Evolutionary conservation across 2,329 filamentous ascomycete species (phyloP).

Genomic region (Rhynchosporium secalis): DNA sequence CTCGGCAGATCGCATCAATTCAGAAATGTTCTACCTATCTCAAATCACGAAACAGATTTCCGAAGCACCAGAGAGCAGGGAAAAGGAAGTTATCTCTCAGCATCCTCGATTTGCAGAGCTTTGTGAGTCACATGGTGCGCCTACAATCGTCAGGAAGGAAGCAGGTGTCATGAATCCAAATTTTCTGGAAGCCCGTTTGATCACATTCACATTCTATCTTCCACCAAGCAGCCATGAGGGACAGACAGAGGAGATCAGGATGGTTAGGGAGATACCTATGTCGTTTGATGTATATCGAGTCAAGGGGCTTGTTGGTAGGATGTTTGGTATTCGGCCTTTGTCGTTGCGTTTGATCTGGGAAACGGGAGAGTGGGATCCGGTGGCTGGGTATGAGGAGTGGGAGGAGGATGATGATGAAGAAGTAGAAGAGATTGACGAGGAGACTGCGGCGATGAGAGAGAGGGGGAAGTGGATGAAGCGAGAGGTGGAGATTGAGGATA

Average conservation of each 20-base stretch:
- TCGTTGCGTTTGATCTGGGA: slow-evolving; percentile 75
- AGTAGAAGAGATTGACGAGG: slow-evolving; percentile 44
- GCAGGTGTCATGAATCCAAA: slow-evolving; percentile 64
- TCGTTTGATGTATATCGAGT: slow-evolving; percentile 79
- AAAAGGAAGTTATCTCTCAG: slow-evolving; percentile 54
- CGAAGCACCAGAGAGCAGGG: slow-evolving; percentile 52
- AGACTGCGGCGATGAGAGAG: slow-evolving; percentile 23
- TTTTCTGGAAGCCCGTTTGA: slow-evolving; percentile 77
- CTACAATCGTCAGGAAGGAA: slow-evolving; percentile 55
- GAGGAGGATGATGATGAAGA: slow-evolving; percentile 55
- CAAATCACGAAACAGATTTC: slow-evolving; percentile 77
- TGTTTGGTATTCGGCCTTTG: slow-evolving; percentile 67
- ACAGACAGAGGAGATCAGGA: slow-evolving; percentile 28
- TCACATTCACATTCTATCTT: slow-evolving; percentile 60
- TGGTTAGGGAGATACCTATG: slow-evolving; percentile 60
- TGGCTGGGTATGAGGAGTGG: slow-evolving; percentile 62
- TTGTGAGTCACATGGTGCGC: slow-evolving; percentile 74
- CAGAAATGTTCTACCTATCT: slow-evolving; percentile 90
- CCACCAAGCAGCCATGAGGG: slow-evolving; percentile 23
- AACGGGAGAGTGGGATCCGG: slow-evolving; percentile 86
- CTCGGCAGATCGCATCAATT: slow-evolving; percentile 74
- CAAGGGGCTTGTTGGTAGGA: slow-evolving; percentile 71
- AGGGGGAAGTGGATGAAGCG: slow-evolving; percentile 69
- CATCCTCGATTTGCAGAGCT: slow-evolving; percentile 76
- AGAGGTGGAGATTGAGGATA: slow-evolving; percentile 77